Evolutionary conservation across 2,329 filamentous ascomycete species (phyloP), one percentile per base, ranked within the genome.

Genomic region (Penicillium sclerotigenum): DNA sequence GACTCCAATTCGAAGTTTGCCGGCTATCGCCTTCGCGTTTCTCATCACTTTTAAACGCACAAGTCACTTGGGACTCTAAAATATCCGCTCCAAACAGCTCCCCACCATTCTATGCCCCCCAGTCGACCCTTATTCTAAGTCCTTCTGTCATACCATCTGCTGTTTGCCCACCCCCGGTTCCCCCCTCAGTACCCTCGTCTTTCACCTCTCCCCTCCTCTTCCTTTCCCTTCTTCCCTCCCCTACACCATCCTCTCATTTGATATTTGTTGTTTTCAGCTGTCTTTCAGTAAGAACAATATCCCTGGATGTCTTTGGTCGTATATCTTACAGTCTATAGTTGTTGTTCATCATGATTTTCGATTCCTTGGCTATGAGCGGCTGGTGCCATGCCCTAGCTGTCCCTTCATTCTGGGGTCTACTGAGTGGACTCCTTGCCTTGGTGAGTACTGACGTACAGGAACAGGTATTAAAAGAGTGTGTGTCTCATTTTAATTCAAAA

Each of bases 361-460:
- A 47, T 34, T 45, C 14, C 4, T 16, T 48, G 31, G 40, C 22
- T 28, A 47, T 45, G 24, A 14, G n/a, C 24, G 11, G 28, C 31
- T 37, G 31, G 26, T 18, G 33, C 20, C 38, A 37, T 33, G 45
- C 20, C 40, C 51, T 46, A 18, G 26, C 31, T 7, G 24, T 43
- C 16, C 37, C 36, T 11, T 41, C 53, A 6, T 43, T 54, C 20
- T 60, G 47, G 49, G 20, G 13, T 31, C 13, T 56, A 1, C 9
- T 52, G 4, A 34, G 33, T 20, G 51, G 16, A 31, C 13, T 57
- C 5, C 13, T 52, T 38, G 18, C 37, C 4, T 13, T 59, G 34
- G 59, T 60, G 28, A 59, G 59, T 54, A 13, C 34, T 34, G 16
- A 31, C 24, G 13, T 28, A 47, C 8, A 34, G 8, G 8, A 37